phyloP scores from a whole-genome alignment of 768 basidiomycete genomes.

The Phaffia tasmanica region DNA sequence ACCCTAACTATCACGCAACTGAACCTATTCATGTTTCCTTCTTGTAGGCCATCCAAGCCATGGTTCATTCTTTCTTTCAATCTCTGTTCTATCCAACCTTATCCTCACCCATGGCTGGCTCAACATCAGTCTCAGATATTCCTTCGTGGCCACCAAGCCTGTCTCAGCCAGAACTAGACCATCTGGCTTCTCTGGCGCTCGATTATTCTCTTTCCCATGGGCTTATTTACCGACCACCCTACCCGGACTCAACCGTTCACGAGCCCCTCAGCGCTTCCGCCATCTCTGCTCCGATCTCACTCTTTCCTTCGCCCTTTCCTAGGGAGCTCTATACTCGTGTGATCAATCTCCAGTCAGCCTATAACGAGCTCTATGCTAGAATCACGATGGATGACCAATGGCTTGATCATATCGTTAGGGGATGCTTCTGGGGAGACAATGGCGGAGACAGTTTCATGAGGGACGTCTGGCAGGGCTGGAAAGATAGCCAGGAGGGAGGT shows the following conservation, averaged over 20 bases:
- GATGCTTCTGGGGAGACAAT: slow-evolving; percentile 48
- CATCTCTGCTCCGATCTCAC: slow-evolving; percentile 78
- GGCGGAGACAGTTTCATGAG: slow-evolving; percentile 74
- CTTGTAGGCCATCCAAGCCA: no score
- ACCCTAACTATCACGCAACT: no score
- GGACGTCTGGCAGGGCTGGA: slow-evolving; percentile 78
- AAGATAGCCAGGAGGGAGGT: slow-evolving; percentile 55
- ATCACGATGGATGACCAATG: slow-evolving; percentile 69
- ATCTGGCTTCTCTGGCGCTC: slow-evolving; percentile 55
- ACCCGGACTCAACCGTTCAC: slow-evolving; percentile 39
- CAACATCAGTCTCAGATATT: neutral
- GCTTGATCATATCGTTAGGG: slow-evolving; percentile 58
- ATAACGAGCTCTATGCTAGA: slow-evolving; percentile 75
- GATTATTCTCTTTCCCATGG: slow-evolving; percentile 78
- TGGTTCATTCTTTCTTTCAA: neutral
- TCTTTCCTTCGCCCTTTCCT: slow-evolving; percentile 81
- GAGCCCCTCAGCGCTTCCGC: slow-evolving; percentile 50
- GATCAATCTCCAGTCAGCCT: slow-evolving; percentile 55
- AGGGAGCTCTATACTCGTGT: slow-evolving; percentile 57
- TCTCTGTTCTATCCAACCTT: neutral
- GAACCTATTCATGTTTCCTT: no score
- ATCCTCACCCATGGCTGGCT: neutral
- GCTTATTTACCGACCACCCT: slow-evolving; percentile 64
- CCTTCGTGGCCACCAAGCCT: slow-evolving; percentile 62
- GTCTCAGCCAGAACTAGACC: slow-evolving; percentile 48